Evolutionary conservation across 345 rosid species (phyloP), one percentile per base, ranked within the genome.

Genomic region (Corchorus olitorius): DNA sequence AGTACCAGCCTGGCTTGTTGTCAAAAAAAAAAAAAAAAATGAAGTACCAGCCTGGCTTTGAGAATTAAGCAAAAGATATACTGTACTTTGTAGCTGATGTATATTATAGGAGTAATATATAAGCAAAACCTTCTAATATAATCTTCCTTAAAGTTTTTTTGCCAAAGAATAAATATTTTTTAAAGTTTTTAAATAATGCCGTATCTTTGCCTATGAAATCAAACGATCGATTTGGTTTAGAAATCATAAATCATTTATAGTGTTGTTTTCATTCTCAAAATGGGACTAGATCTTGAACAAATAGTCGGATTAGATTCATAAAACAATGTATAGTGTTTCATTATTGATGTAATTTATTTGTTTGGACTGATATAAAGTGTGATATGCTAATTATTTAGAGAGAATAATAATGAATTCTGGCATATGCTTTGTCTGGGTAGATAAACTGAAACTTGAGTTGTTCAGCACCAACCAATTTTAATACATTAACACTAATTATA

Each of bases 361-460:
- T 22, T 20, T 59, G 63, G 9, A 33, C 16, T 15, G 39, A 60
- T 14, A 35, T 62, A 62, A 62, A 62, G 20, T 62, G n/a, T 35
- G 41, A 65, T 17, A 5, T 65, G 9, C 8, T 65, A 27, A 17
- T 19, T 65, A 17, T 19, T 65, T 33, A 39, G 10, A n/a, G 50
- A 50, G 48, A 8, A 70, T 27, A 8, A 69, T 39, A 39, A 27
- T 33, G 43, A 50, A 34, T 33, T 69, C 8, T 3, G 70, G 56
- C 55, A 55, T 69, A 73, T 74, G 76, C 76, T n/a, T 0, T 16
- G 33, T 43, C 35, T 64, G 37, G 59, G 35, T 50, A 66, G 41
- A 63, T 16, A 74, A 73, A 53, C 79, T 45, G 53, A 9, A 62
- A 37, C n/a, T 46, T 75, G 78, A 82, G 82, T 78, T 78, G 76